These are phyloP conservation scores for Thelephora terrestris DNA, from an alignment of 1,284 basidiomycete genomes.

Conservation along the genomic window DNA sequence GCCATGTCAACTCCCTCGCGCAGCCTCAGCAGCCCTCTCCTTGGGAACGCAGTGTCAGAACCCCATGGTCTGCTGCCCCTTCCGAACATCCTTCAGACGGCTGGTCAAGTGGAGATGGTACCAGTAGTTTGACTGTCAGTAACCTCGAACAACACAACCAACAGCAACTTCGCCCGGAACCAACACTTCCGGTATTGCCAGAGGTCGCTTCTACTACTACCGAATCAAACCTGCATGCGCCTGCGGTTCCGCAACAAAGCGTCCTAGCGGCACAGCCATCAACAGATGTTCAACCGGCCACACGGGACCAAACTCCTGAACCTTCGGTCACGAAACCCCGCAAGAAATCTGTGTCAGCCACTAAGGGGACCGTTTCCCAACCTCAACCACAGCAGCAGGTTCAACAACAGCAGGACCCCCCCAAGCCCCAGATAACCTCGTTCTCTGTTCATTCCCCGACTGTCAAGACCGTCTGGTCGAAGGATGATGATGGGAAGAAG, in stretches of 20 bases:
- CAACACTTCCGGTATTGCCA: background rate
- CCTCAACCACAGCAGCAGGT: conserved; percentile 10
- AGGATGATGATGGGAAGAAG: conserved; percentile 54
- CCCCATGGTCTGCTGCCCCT: conserved; percentile 43
- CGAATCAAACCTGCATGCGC: conserved; percentile 6
- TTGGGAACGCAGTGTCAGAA: conserved; percentile 30
- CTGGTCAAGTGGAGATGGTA: conserved; percentile 31
- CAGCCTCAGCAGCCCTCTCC: conserved; percentile 19
- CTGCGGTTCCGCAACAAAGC: conserved; percentile 8
- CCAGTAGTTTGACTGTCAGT: conserved; percentile 41
- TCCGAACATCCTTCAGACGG: conserved; percentile 32
- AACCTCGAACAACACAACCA: conserved; percentile 52
- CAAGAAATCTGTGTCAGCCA: background rate
- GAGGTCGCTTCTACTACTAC: conserved; percentile 3
- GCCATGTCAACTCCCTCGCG: conserved; percentile 10
- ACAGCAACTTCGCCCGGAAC: conserved; percentile 25
- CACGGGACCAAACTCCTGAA: conserved; percentile 4
- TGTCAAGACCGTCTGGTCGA: conserved; percentile 48
- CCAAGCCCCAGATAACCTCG: conserved; percentile 1
- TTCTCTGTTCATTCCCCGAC: conserved; percentile 23
- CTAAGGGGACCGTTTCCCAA: conserved; percentile 9
- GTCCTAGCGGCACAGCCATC: conserved; percentile 6
- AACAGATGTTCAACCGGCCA: conserved; percentile 5
- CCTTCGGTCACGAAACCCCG: background rate
- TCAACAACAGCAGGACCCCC: conserved; percentile 10